Percentiles rank a stretch among this genome's conserved stretches.
Conservation (phyloP, 2,329 filamentous ascomycete species). For the Ascochyta clinopodiicola region DNA sequence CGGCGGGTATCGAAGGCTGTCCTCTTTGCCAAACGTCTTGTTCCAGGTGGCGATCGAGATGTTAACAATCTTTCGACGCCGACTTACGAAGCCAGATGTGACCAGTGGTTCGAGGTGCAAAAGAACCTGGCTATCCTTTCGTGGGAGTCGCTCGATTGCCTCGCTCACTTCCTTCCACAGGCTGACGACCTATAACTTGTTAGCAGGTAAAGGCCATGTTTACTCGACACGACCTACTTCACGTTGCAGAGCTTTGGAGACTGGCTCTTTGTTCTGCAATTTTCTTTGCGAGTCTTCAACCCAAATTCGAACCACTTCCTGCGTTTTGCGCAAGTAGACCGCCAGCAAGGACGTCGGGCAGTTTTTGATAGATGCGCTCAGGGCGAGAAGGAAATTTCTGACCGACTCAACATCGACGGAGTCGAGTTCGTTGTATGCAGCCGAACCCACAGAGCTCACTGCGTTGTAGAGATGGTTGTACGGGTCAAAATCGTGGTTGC, state of each 20-base stretch:
- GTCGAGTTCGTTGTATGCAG: slow-evolving; percentile 60
- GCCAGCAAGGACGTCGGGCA: slow-evolving; percentile 58
- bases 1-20: slow-evolving; percentile 68
- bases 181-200: slow-evolving; percentile 38
- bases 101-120: slow-evolving; percentile 60
- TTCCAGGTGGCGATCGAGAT: slow-evolving; percentile 72
- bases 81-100: slow-evolving; percentile 60
- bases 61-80: slow-evolving; percentile 58
- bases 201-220: slow-evolving; percentile 3
- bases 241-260: slow-evolving; percentile 29
- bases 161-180: slow-evolving; percentile 57
- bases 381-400: slow-evolving; percentile 59
- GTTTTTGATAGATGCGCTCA: slow-evolving; percentile 51
- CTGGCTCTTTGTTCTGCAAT: slow-evolving; percentile 33
- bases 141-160: slow-evolving; percentile 62
- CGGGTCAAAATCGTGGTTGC: slow-evolving; percentile 58
- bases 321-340: slow-evolving; percentile 65
- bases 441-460: slow-evolving; percentile 59
- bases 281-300: slow-evolving; percentile 61
- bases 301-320: slow-evolving; percentile 69
- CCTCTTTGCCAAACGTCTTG: slow-evolving; percentile 66
- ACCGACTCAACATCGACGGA: slow-evolving; percentile 49
- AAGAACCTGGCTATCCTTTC: slow-evolving; percentile 65
- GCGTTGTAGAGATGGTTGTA: slow-evolving; percentile 72
- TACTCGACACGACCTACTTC: slow-evolving; percentile 32